Conservation (phyloP, 345 rosid species). For the Jatropha curcas region DNA sequence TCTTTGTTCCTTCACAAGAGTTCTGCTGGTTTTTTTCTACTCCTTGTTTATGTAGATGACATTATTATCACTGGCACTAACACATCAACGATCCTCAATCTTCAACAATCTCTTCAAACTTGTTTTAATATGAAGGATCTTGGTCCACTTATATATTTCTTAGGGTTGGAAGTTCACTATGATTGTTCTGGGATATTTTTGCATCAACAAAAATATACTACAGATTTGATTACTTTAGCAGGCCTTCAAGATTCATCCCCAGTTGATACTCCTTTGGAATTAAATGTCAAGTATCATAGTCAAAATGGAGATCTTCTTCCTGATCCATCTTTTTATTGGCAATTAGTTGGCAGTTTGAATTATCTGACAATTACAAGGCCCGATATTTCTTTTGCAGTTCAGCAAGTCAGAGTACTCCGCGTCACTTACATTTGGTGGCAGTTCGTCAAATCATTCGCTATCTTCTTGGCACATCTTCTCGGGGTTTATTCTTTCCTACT, state of each 20-base stretch:
- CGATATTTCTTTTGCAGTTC: neutral
- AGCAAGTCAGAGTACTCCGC: neutral
- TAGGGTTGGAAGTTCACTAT: neutral
- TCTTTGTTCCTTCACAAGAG: too few species aligned
- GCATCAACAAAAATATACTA: neutral
- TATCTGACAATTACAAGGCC: neutral
- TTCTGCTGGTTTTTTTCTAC: neutral
- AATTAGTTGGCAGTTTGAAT: neutral
- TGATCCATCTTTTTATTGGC: neutral
- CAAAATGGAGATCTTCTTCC: neutral
- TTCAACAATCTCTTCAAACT: neutral
- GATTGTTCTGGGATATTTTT: neutral
- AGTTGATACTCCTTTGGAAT: neutral
- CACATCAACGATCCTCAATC: neutral
- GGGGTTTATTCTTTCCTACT: neutral
- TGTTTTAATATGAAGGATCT: neutral
- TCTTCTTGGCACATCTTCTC: neutral
- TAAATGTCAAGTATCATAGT: neutral
- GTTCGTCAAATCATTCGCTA: neutral
- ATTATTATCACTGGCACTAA: neutral
- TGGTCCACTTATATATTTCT: neutral
- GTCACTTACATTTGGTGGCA: neutral
- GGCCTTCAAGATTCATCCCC: neutral
- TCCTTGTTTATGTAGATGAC: too few species aligned
- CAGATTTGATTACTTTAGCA: neutral